Evolutionary conservation across 140 eudicot genomes (phyloP), one percentile per base, ranked within the genome.

Genomic region (Stevia rebaudiana): DNA sequence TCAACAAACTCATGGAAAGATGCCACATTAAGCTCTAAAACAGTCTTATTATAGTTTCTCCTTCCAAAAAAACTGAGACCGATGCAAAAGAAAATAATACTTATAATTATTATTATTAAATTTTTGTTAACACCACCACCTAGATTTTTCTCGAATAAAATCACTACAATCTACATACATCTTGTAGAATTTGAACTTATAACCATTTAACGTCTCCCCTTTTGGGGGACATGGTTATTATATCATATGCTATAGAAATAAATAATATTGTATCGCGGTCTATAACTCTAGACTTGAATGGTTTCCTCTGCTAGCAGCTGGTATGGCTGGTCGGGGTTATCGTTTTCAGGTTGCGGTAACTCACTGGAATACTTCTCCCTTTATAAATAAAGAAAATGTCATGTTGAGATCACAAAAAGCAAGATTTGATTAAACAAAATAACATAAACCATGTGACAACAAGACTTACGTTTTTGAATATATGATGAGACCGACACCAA

Each of bases 391-490:
- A 28, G 7, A 53, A 2, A 56, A 5, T 9, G 37, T 51, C 8
- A 41, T 35, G 11, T 6, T 24, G 30, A 59, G 37, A 59, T 47
- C 52, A 40, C 46, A 41, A 4, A 31, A 36, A 5, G 17, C 35
- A 13, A 19, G n/a, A 48, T 13, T 8, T 36, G 30, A 44, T 58
- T 13, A 28, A 24, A 51, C 24, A 8, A 17, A 39, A 54, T 49
- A 61, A 30, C 11, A 61, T 8, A 51, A 25, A 18, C 6, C 1
- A 0, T 9, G 12, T 12, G 13, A n/a, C 28, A 62, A 42, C 11
- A 74, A 19, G 6, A 70, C 87, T 25, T 79, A 86, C 97, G 70
- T 69, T 81, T 67, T 69, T 0, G 97, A 86, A 73, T 86, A 89
- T 25, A 83, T 61, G 62, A 79, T 60, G 9, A 86, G 94, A 19